Conservation (phyloP, 495 filamentous ascomycete species). For the Penicillium lividum region DNA sequence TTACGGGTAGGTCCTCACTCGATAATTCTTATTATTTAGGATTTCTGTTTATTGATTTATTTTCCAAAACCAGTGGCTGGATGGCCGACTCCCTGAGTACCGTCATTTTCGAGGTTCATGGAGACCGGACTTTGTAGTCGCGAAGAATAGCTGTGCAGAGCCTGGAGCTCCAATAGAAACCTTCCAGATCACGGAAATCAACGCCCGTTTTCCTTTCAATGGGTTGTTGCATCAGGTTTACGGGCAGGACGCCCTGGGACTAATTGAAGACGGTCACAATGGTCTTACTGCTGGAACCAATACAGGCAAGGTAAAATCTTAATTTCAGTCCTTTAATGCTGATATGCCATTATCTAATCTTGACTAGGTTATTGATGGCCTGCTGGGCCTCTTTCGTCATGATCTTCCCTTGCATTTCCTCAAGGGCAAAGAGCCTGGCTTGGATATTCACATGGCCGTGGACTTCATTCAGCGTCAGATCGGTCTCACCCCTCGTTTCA, state of each 20-base stretch:
- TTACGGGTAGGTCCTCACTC: too few species aligned
- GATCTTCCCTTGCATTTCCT: too few species aligned
- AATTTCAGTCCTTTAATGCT: too few species aligned
- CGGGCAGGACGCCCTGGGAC: background rate
- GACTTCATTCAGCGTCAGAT: too few species aligned
- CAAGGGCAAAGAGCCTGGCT: too few species aligned
- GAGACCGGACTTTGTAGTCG: background rate
- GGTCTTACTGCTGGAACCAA: background rate
- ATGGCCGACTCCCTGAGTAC: background rate
- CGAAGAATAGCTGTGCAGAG: background rate
- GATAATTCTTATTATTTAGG: too few species aligned
- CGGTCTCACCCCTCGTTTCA: too few species aligned
- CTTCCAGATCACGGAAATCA: background rate
- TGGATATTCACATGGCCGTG: too few species aligned
- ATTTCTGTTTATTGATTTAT: too few species aligned
- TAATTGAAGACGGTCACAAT: background rate
- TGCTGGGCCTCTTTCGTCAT: too few species aligned
- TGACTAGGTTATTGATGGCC: too few species aligned
- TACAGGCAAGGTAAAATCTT: background rate
- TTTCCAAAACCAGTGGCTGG: background rate
- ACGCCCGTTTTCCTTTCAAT: background rate
- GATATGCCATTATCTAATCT: too few species aligned
- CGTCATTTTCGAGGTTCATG: background rate
- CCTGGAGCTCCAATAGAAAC: background rate
- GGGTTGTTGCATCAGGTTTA: background rate